These are phyloP conservation scores for Sordaria brevicollis DNA, from an alignment of 495 filamentous ascomycete genomes.

Conservation along the genomic window DNA sequence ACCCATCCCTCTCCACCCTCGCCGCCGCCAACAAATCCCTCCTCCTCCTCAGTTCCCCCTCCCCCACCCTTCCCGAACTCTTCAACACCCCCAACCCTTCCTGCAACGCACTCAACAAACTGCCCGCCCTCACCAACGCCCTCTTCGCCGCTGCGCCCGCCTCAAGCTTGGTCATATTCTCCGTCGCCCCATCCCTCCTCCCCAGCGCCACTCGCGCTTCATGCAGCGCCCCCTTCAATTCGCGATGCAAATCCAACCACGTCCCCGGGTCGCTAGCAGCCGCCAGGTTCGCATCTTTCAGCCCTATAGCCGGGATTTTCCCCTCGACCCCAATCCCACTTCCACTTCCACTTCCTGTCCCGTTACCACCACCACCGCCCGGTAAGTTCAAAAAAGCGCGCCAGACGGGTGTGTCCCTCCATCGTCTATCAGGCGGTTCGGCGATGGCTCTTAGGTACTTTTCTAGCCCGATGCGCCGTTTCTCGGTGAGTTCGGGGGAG, in stretches of 20 bases:
- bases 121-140: slow-evolving; percentile 62
- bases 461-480: slow-evolving; percentile 67
- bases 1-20: slow-evolving; percentile 71
- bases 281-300: slow-evolving; percentile 23
- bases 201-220: slow-evolving; percentile 69
- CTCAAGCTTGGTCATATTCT: slow-evolving; percentile 45
- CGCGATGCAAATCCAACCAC: slow-evolving; percentile 79
- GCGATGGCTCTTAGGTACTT: slow-evolving; percentile 76
- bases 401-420: slow-evolving; percentile 81
- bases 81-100: slow-evolving; percentile 53
- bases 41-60: slow-evolving; percentile 78
- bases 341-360: slow-evolving; percentile 22
- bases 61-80: slow-evolving; percentile 46
- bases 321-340: slow-evolving; percentile 26
- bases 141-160: slow-evolving; percentile 73
- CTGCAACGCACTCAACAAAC: slow-evolving; percentile 56
- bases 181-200: slow-evolving; percentile 59
- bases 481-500: slow-evolving; percentile 68
- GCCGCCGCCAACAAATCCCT: slow-evolving; percentile 70
- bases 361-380: slow-evolving; percentile 20
- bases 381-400: slow-evolving; percentile 80
- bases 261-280: slow-evolving; percentile 63
- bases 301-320: slow-evolving; percentile 25
- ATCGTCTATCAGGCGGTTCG: slow-evolving; percentile 60
- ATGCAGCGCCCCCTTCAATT: slow-evolving; percentile 74